These are phyloP conservation scores for Schrenkiella parvula DNA, from an alignment of 345 rosid species.

Conservation along the genomic window DNA sequence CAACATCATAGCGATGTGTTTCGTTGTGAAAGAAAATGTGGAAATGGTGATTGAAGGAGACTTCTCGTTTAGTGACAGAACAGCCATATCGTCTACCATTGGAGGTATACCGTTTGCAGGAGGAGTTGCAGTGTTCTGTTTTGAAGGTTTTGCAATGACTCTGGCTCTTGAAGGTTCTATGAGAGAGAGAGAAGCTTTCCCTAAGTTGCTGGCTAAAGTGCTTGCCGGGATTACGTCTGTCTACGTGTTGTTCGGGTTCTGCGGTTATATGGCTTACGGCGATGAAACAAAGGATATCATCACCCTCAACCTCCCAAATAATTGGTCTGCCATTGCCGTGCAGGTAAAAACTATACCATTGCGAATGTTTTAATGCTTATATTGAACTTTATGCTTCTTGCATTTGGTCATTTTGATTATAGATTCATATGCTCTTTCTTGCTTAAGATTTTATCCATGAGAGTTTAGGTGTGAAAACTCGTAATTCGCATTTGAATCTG, in stretches of 20 bases:
- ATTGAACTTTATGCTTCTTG: not conserved
- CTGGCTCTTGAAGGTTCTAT: conserved; percentile 76
- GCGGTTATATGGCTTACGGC: conserved; percentile 89
- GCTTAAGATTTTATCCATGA: not conserved
- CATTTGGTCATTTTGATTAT: not conserved
- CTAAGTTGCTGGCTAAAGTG: conserved; percentile 55
- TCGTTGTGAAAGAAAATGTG: conserved; percentile 71
- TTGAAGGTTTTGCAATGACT: conserved; percentile 95
- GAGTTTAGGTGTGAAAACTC: not conserved
- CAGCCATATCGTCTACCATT: conserved; percentile 51
- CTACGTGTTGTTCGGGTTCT: conserved; percentile 66
- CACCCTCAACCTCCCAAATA: conserved; percentile 71
- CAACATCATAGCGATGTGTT: conserved; percentile 64
- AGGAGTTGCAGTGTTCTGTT: conserved; percentile 92
- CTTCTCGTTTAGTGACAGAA: conserved; percentile 66
- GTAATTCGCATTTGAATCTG: not conserved
- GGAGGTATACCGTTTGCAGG: conserved; percentile 83
- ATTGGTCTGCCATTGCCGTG: conserved; percentile 69
- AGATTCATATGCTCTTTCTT: not conserved
- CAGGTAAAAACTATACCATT: conserved; percentile 46
- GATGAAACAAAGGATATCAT: conserved; percentile 75
- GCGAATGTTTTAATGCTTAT: not conserved
- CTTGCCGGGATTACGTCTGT: conserved; percentile 61
- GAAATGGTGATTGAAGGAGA: conserved; percentile 51
- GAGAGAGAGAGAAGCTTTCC: conserved; percentile 61